phyloP scores from a whole-genome alignment of 225 moss, liverwort and hornwort genomes.

The Marchantia polymorpha region DNA sequence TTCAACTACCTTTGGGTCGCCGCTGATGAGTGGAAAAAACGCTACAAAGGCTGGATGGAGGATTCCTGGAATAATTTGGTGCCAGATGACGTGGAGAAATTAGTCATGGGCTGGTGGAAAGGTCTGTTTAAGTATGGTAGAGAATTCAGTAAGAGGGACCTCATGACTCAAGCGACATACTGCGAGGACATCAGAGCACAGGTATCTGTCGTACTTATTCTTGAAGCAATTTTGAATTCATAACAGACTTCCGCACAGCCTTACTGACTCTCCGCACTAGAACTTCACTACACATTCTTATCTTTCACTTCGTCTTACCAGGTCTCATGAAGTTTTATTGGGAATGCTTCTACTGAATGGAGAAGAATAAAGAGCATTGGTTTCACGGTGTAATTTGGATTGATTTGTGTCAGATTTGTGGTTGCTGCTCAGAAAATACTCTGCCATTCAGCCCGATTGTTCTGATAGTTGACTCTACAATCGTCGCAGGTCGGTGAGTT shows the following conservation, averaged over 20 bases:
- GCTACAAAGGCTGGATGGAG: conserved; percentile 64
- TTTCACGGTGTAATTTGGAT: not conserved
- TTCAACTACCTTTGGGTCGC: conserved; percentile 69
- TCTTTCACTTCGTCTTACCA: not conserved
- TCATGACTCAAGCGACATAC: conserved; percentile 52
- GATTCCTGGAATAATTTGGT: conserved; percentile 60
- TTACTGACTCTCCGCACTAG: not conserved
- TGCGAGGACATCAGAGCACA: conserved; percentile 61
- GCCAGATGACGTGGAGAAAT: conserved; percentile 52
- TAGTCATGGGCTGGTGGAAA: conserved; percentile 70
- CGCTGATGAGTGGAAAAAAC: conserved; percentile 56
- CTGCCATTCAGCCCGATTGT: not conserved
- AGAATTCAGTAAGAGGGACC: conserved; percentile 53
- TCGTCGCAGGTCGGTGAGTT: conserved; percentile 59
- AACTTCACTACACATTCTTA: not conserved
- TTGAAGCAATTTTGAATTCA: not conserved
- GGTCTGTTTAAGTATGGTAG: conserved; percentile 56
- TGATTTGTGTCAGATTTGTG: not conserved
- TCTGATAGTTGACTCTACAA: not conserved
- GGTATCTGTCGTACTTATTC: conserved; percentile 27
- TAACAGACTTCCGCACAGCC: not conserved
- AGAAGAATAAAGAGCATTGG: not conserved
- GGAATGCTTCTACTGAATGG: not conserved
- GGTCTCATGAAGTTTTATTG: not conserved
- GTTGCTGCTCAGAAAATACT: not conserved